phyloP scores from a whole-genome alignment of 176 grass and related monocot genomes.

The Typha latifolia region DNA sequence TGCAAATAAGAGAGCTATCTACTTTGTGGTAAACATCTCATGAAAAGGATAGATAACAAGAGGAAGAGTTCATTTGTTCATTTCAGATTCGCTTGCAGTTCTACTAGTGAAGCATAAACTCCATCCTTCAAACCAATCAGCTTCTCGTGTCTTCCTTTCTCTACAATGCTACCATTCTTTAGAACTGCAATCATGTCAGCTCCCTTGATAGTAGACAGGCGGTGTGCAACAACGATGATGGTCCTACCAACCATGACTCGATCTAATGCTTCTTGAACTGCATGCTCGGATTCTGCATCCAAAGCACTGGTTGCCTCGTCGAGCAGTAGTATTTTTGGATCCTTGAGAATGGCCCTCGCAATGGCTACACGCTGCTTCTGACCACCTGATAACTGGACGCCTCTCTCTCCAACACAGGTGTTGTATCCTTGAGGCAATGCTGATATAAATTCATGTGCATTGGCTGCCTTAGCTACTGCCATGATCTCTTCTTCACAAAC shows the following conservation, averaged over 20 bases:
- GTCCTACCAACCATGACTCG: conserved; percentile 42
- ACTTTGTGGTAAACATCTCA: too few species aligned
- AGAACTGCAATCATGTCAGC: conserved; percentile 49
- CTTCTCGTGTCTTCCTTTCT: conserved; percentile 57
- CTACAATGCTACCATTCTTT: conserved; percentile 42
- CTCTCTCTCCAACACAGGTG: conserved; percentile 57
- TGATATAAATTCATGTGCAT: conserved; percentile 66
- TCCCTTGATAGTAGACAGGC: conserved; percentile 44
- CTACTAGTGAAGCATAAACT: conserved; percentile 51
- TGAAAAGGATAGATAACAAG: too few species aligned
- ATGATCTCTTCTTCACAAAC: conserved; percentile 61
- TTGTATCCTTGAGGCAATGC: conserved; percentile 51
- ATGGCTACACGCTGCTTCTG: conserved; percentile 84
- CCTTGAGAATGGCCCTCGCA: conserved; percentile 56
- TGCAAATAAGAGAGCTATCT: too few species aligned
- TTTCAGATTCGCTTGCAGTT: conserved; percentile 30
- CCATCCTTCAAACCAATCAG: conserved; percentile 43
- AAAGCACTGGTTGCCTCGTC: conserved; percentile 80
- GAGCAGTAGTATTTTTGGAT: conserved; percentile 64
- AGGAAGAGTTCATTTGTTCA: too few species aligned
- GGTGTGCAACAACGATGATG: conserved; percentile 56
- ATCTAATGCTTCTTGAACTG: conserved; percentile 71
- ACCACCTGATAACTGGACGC: conserved; percentile 63
- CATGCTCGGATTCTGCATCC: conserved; percentile 56
- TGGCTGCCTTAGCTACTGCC: conserved; percentile 42